Evolutionary conservation across 2,329 filamentous ascomycete genomes (phyloP), one percentile per base, ranked within the genome.

Genomic region (Fusarium udum): DNA sequence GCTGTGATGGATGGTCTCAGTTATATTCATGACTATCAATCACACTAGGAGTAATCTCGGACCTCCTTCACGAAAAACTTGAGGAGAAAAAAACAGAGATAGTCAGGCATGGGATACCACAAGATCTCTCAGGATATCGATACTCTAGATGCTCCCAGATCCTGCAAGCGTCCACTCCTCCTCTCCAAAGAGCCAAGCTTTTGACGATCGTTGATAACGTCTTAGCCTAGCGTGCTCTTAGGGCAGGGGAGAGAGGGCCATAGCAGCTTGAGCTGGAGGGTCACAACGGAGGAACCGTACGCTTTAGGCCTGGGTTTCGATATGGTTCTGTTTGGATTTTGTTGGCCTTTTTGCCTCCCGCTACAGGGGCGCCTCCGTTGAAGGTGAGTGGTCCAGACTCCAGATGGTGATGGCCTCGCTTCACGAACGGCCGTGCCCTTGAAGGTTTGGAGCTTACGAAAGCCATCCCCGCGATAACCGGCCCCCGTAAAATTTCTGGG

Each of bases 321-420:
- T 46, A 55, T 55, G 46, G 48, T 24, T 46, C 49, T 40, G 40
- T 37, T 62, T 28, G 43, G 20, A 28, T 24, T 15, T 26, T 69
- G 60, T 75, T 75, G 64, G 40, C 57, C 40, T 61, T 72, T 74
- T 75, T 40, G 72, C 72, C 72, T 74, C 72, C 61, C 58, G n/a
- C 57, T 65, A 64, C 52, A 55, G 48, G 52, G 36, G 36, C 34
- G 18, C 31, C 6, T 42, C 46, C 28, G 24, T 22, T 36, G 45
- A 49, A 55, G 20, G n/a, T 70, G 55, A 69, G 37, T 72, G 69
- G 69, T 49, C 28, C 18, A 34, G 36, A 56, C 45, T 49, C 28
- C 18, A 34, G 36, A 56, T 51, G 12, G 42, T 39, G 51, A 58
- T 34, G 56, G 39, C 49, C 55, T 52, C 18, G 32, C 39, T 45